Evolutionary conservation across 2,329 filamentous ascomycete genomes (phyloP), one percentile per base, ranked within the genome.

Genomic region (Dothidotthia symphoricarpi): DNA sequence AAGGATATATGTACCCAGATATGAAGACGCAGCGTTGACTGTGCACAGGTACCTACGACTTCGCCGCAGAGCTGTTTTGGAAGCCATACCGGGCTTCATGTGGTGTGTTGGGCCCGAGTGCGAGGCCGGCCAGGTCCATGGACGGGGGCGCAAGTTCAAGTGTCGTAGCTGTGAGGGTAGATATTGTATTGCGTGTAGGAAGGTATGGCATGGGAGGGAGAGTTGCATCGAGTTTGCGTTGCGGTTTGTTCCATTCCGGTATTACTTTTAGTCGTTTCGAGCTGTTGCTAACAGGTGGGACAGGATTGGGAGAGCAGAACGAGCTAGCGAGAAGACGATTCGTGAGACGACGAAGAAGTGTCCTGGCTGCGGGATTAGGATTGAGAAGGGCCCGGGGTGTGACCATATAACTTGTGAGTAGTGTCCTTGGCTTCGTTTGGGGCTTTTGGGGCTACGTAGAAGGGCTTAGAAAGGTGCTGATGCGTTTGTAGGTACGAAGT

Each of bases 31-130:
- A 24, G 28, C 7, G 7, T 25, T 30, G 9, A 16, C 8, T 12
- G 4, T 31, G 10, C 16, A 7, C 14, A 57, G 49, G 8, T 64
- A 77, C 43, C 70, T 76, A 34, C 61, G 53, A 1, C 59, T 77
- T 24, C 59, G 69, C 5, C 61, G 72, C 3, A 66, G 71, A 13
- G 67, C 68, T 9, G 69, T 68, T 9, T 61, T 79, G 36, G 66
- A 69, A 13, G 53, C 62, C 14, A 59, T 71, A 1, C 61, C 68
- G 0, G 70, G 71, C 22, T 81, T 79, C 47, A 57, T 71, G 11
- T 79, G 75, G 73, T 82, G 78, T 47, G 69, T 77, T 1, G 39
- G 43, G 6, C 61, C 74, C 0, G 66, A 63, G 2, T 82, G 79
- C 49, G 68, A 63, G 7, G 71, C 68, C 1, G 77, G 78, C 0